Evolutionary conservation across 352 stramenopile genomes (phyloP).

Genomic region (Halophytophthora batemanensis): DNA sequence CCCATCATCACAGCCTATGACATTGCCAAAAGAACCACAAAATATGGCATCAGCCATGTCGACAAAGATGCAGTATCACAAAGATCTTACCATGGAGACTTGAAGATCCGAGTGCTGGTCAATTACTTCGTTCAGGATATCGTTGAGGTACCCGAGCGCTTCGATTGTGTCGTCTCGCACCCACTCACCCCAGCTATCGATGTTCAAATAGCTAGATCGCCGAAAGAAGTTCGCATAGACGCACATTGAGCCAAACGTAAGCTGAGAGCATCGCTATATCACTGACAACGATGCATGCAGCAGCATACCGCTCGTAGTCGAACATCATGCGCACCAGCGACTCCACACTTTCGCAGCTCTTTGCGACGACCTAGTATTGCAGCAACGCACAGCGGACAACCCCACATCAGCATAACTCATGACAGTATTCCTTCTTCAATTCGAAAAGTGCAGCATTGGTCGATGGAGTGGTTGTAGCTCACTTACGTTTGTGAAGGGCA

Average conservation of each 20-base stretch:
- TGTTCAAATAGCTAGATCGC: slow-evolving; percentile 55
- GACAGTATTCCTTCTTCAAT: background rate
- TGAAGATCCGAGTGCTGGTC: slow-evolving; percentile 70
- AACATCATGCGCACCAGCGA: slow-evolving; percentile 74
- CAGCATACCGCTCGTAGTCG: slow-evolving; percentile 58
- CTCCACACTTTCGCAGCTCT: slow-evolving; percentile 65
- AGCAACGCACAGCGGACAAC: background rate
- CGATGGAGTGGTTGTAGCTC: no score
- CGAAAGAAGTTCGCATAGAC: background rate
- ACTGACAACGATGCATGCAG: background rate
- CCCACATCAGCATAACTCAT: background rate
- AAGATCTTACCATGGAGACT: slow-evolving; percentile 56
- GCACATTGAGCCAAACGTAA: background rate
- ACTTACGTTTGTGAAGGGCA: slow-evolving; percentile 61
- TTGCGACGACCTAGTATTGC: slow-evolving; percentile 41
- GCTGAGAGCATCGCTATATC: background rate
- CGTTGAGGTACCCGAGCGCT: slow-evolving; percentile 61
- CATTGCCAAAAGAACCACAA: background rate
- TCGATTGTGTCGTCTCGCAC: slow-evolving; percentile 79
- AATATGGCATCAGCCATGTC: background rate
- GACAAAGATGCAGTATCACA: background rate
- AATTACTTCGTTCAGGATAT: slow-evolving; percentile 74
- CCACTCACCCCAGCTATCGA: slow-evolving; percentile 73
- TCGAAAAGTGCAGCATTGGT: background rate
- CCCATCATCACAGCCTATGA: slow-evolving; percentile 65